Evolutionary conservation across 2,329 filamentous ascomycete genomes (phyloP).

Genomic region (Trichoderma cornu-damae): DNA sequence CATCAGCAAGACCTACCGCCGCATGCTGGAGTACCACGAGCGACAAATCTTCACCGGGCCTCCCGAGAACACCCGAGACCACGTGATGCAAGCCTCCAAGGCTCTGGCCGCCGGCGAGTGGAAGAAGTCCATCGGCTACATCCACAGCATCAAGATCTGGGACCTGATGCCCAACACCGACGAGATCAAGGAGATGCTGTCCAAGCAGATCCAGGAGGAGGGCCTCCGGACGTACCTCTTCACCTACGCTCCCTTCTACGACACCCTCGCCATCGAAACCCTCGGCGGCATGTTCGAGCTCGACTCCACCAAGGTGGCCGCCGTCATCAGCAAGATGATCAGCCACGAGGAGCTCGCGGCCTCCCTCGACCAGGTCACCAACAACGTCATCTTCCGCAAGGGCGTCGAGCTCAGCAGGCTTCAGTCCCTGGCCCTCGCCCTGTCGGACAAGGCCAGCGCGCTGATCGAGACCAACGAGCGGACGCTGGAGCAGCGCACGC

Average conservation of each 20-base stretch:
- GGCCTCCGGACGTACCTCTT: constrained; percentile 97
- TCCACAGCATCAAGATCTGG: constrained; percentile 99
- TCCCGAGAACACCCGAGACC: constrained; percentile 96
- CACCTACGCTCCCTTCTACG: constrained; percentile 98
- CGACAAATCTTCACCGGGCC: constrained; percentile 98
- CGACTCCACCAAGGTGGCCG: constrained; percentile 81
- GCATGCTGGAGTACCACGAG: constrained; percentile 99
- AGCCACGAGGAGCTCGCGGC: constrained; percentile 96
- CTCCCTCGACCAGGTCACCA: constrained; percentile 94
- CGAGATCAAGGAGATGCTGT: constrained; percentile 94
- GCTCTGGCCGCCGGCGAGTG: constrained; percentile 94
- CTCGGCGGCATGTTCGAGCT: constrained; percentile 95
- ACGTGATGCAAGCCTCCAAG: constrained; percentile 99
- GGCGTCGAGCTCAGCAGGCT: constrained; percentile 95
- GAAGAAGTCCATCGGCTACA: constrained; percentile 92
- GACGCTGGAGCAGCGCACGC: constrained; percentile 92
- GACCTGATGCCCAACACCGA: constrained; percentile 90
- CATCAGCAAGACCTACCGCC: constrained; percentile 98
- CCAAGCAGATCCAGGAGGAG: constrained; percentile 97
- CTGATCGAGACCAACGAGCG: constrained; percentile 97
- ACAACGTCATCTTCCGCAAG: constrained; percentile 98
- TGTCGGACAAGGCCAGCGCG: constrained; percentile 92
- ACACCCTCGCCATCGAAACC: constrained; percentile 82
- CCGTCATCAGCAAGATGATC: constrained; percentile 98
- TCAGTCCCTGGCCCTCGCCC: constrained; percentile 87